Conservation (phyloP, 805 yeast genomes). For the Lachancea mirantina region DNA sequence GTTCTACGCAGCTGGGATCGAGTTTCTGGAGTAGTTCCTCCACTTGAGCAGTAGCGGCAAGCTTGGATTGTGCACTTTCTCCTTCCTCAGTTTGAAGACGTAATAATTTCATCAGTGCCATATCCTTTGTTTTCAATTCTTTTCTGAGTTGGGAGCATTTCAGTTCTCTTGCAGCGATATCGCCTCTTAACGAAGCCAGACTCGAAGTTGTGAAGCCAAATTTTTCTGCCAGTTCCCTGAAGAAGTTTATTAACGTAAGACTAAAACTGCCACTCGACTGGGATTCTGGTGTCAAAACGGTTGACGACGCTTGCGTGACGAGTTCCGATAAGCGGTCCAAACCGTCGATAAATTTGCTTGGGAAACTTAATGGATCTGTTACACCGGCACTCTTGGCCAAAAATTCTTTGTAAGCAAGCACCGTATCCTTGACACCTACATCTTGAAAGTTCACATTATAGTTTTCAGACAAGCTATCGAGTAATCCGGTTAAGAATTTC, state of each 20-base stretch:
- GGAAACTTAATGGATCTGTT: slow-evolving; percentile 7
- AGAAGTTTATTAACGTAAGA: not conserved
- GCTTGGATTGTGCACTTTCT: not conserved
- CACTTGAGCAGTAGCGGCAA: not conserved
- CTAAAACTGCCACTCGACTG: not conserved
- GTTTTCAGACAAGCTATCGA: slow-evolving; percentile 41
- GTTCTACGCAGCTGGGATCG: slow-evolving; percentile 7
- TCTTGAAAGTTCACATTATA: slow-evolving; percentile 77
- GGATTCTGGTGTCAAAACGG: slow-evolving; percentile 7
- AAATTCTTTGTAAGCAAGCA: slow-evolving; percentile 35
- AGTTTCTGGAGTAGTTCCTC: slow-evolving; percentile 3
- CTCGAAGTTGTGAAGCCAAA: not conserved
- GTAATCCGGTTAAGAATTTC: slow-evolving; percentile 36
- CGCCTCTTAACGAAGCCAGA: slow-evolving; percentile 1
- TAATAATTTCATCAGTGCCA: not conserved
- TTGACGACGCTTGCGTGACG: slow-evolving; percentile 14
- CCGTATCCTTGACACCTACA: slow-evolving; percentile 58
- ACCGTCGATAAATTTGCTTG: slow-evolving; percentile 12
- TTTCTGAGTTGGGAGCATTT: slow-evolving; percentile 4
- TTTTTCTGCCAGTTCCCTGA: not conserved
- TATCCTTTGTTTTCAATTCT: slow-evolving; percentile 3
- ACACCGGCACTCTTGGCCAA: slow-evolving; percentile 13
- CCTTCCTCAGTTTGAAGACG: not conserved
- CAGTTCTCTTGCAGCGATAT: slow-evolving; percentile 1
- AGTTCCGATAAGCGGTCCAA: slow-evolving; percentile 13